Evolutionary conservation across 441 rosid genomes (phyloP), one percentile per base, ranked within the genome.

Genomic region (Kokia cookei): DNA sequence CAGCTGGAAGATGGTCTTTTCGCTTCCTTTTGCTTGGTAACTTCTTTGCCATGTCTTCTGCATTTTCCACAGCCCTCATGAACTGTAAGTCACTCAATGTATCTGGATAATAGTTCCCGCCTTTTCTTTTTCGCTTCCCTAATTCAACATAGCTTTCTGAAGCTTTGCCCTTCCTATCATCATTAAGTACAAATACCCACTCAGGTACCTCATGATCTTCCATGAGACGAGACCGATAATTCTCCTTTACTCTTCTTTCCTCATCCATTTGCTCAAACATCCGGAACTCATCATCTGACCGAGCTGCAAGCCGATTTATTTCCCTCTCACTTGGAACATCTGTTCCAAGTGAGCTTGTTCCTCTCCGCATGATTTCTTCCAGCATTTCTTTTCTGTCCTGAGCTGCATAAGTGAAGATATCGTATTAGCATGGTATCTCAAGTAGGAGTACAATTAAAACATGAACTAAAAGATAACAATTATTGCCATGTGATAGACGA

Each of bases 261-360:
- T 90, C 94, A 40, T 97, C 99, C 99, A 97, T 94, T 78, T 88
- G 88, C 84, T 97, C 99, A 76, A 97, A 97, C 84, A 91, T 74
- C 82, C 93, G 87, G 80, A 90, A 91, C 81, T 97, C 99, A 61
- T 91, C 99, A 24, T 86, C 93, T 14, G 94, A 73, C 68, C 99
- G 88, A 50, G 99, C 98, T 12, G 98, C 99, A 2, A 97, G 97
- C 53, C 96, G 85, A 80, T 97, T 97, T 80, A 97, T 97, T 86
- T 97, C 99, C 81, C 98, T 90, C 86, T 97, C 99, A 76, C 98
- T 97, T 27, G 99, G 99, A 77, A 97, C 99, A 76, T 94, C 99
- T 27, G 84, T 83, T 79, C 99, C 99, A 32, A 94, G 93, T 51
- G 99, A 87, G 77, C 99, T 94, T 69, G 99, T 86, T 80, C 99